Evolutionary conservation across 208 protist species (phyloP), one percentile per base, ranked within the genome.

Genomic region (Spongospora subterranea): DNA sequence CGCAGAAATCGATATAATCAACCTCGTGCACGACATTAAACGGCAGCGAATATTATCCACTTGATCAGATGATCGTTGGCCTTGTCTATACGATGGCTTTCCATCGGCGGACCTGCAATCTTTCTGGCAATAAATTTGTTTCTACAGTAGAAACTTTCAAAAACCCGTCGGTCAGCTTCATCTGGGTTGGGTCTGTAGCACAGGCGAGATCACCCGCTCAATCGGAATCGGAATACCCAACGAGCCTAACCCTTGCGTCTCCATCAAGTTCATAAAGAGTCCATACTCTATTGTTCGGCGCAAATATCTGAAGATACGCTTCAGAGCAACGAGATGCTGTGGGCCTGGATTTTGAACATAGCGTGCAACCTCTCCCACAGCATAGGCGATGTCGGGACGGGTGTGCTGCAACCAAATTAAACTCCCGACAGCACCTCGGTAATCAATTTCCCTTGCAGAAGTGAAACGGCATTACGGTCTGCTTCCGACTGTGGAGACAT

Each of bases 321-420:
- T 82, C 71, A 82, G 54, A 17, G 54, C 54, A 29, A 65, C 71
- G 71, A 39, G 35, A 43, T 82, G 71, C n/a, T 6, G 17, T 82
- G 71, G 71, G 35, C 71, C 71, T 39, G 71, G 71, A 43, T 82
- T 43, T 82, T 82, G 71, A 6, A 82, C 71, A 43, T 82, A 82
- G n/a, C 71, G 71, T 20, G 71, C 6, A n/a, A 82, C 71, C n/a
- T 82, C 71, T 6, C 40, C 40, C 17, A 82, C 71, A 13, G 71
- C 71, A 82, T 82, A 82, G n/a, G 71, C 71, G 6, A 82, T 82
- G 71, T 82, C 71, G 11, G 71, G 71, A 35, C 71, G 71, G 6
- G 71, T 82, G 71, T 82, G 71, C n/a, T 40, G n/a, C 6, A 82
- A n/a, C 71, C 71, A 82, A 13, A 82, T 82, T 39, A 82, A n/a